phyloP scores from a whole-genome alignment of 768 basidiomycete species.

The Lactarius sp. region DNA sequence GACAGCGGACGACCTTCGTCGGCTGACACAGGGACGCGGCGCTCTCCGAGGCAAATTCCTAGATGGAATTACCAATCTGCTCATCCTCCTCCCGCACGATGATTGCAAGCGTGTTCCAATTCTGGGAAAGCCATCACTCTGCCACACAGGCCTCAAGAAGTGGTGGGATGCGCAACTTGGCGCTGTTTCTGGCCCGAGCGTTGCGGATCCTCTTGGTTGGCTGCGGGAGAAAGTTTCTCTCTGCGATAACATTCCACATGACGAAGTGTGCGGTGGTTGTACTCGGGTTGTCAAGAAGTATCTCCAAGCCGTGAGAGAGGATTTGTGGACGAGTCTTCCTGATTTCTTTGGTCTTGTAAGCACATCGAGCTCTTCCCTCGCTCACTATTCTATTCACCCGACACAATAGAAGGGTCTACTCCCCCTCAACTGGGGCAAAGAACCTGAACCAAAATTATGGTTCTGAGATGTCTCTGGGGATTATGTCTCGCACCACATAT shows the following conservation, averaged over 20 bases:
- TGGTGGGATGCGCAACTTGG: conserved; percentile 21
- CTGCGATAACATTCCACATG: conserved; percentile 21
- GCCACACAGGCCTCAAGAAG: conserved; percentile 13
- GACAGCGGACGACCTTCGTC: conserved; percentile 21
- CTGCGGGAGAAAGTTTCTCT: conserved; percentile 7
- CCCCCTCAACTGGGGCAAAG: conserved; percentile 15
- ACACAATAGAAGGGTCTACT: conserved; percentile 16
- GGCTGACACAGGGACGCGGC: conserved; percentile 19
- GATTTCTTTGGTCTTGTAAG: conserved; percentile 21
- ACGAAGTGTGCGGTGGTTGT: conserved; percentile 17
- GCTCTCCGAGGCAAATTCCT: conserved; percentile 17
- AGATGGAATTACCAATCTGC: conserved; percentile 52
- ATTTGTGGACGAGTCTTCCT: conserved; percentile 18
- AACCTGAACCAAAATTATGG: conserved; percentile 21
- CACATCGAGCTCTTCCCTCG: no score
- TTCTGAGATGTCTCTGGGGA: conserved; percentile 1
- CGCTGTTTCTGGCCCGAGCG: conserved; percentile 16
- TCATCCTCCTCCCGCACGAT: conserved; percentile 84
- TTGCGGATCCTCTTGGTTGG: conserved; percentile 19
- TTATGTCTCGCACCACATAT: background rate
- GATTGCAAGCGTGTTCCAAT: conserved; percentile 80
- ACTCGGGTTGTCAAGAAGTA: conserved; percentile 14
- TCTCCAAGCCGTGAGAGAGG: conserved; percentile 17
- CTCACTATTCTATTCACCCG: background rate
- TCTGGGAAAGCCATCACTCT: conserved; percentile 30